These are phyloP conservation scores for Dryas alaskensis DNA, from an alignment of 306 rosid species.

Conservation along the genomic window DNA sequence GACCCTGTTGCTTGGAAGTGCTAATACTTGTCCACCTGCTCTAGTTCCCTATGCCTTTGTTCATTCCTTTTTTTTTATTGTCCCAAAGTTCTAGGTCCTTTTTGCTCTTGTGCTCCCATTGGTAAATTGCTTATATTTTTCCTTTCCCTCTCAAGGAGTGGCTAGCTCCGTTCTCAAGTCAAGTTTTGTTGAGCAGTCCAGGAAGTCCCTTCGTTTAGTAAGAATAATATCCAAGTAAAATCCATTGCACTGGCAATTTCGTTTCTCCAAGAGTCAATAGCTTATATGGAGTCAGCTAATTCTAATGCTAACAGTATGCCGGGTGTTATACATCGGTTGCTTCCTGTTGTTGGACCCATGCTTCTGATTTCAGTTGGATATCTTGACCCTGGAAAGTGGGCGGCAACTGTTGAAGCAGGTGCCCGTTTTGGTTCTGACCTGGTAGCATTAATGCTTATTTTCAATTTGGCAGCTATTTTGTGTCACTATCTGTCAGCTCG, in stretches of 20 bases:
- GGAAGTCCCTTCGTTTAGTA: conserved; percentile 3
- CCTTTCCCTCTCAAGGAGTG: conserved; percentile 2
- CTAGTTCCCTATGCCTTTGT: background rate
- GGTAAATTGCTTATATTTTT: background rate
- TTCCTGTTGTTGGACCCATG: conserved; percentile 60
- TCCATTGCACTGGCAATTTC: conserved; percentile 22
- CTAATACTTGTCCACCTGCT: background rate
- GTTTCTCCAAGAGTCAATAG: conserved; percentile 28
- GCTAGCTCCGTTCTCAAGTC: conserved; percentile 2
- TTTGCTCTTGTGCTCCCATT: background rate
- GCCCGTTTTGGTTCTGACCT: conserved; percentile 81
- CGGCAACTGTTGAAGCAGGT: conserved; percentile 81
- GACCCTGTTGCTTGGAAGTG: conserved; percentile 34
- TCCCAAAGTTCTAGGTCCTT: conserved; percentile 4
- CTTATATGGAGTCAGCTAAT: conserved; percentile 52
- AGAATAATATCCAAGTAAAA: background rate
- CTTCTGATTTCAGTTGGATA: conserved; percentile 81
- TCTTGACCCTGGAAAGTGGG: conserved; percentile 99
- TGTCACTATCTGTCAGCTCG: conserved; percentile 91
- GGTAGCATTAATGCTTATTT: conserved; percentile 55
- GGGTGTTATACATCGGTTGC: conserved; percentile 42
- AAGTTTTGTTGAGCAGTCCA: conserved; percentile 5
- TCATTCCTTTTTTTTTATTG: background rate
- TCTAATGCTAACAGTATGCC: conserved; percentile 31
- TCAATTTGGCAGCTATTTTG: conserved; percentile 82